Evolutionary conservation across 495 filamentous ascomycete genomes (phyloP), one percentile per base, ranked within the genome.

Genomic region (Friedmanniomyces endolithicus): DNA sequence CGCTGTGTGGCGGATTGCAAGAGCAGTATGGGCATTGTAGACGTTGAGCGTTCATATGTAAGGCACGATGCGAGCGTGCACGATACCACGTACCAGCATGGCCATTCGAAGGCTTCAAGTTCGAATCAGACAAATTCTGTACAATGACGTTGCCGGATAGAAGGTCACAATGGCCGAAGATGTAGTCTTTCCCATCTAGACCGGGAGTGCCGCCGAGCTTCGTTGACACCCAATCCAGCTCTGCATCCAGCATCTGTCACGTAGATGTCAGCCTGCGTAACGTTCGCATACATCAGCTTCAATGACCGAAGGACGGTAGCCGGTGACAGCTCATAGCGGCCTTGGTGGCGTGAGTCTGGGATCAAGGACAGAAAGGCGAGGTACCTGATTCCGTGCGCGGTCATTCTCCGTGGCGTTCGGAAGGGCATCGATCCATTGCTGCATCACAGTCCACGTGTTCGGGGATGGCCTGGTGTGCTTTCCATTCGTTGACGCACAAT

Each of bases 111-210:
- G 45, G 58, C 12, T 67, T 60, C 23, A 48, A 35, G 34, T 67
- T 60, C 23, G 50, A 35, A 29, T 50, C 49, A 25, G 46, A 45
- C 6, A 41, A 23, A 11, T 52, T 61, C 11, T 54, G 53, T 47
- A 95, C 77, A 58, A 99, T 96, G 52, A 99, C 86, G 65, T 99
- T 99, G 50, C 89, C 92, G 66, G 83, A 87, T 9, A 99, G 77
- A 16, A 99, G 78, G 70, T 99, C 92, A 72, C 89, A 94, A 71
- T 99, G 92, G 29, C 85, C 86, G 73, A 97, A 95, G 22, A 99
- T 80, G 53, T 90, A 87, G 54, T 83, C 83, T 58, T 84, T 74
- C 51, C 75, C 74, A 37, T 85, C 87, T 23, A 92, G 70, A 20
- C 87, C 86, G 39, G 81, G 77, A 16, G 81, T 79, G 61, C 87